Evolutionary conservation across 148 eudicot genomes (phyloP).

Genomic region (Diospyros kaki): DNA sequence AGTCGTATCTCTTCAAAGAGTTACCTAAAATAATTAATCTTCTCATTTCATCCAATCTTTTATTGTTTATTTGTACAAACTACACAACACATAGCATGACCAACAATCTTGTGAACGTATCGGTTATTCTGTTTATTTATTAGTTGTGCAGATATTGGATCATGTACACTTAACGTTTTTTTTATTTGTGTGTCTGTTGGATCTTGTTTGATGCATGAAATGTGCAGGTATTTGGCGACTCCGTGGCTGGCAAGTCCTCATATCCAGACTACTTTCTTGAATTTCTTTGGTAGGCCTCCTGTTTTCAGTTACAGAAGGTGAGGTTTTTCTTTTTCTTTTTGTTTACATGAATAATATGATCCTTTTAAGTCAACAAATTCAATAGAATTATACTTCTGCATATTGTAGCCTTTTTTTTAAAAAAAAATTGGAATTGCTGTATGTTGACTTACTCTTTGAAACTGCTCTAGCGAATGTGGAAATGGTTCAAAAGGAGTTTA

Average conservation of each 20-base stretch:
- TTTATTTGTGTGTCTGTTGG: background rate
- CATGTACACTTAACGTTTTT: background rate
- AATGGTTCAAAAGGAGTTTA: background rate
- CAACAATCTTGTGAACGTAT: background rate
- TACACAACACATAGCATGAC: too few relatives aligned
- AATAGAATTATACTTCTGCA: background rate
- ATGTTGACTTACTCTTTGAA: slow-evolving; percentile 4
- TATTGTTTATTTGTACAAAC: too few relatives aligned
- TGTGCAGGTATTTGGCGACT: slow-evolving; percentile 73
- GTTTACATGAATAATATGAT: background rate
- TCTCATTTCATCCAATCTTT: too few relatives aligned
- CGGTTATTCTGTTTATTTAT: background rate
- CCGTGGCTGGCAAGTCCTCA: slow-evolving; percentile 98
- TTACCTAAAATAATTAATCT: too few relatives aligned
- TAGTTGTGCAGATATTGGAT: background rate
- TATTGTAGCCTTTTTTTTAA: background rate
- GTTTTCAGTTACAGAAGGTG: slow-evolving; percentile 66
- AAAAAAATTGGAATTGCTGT: background rate
- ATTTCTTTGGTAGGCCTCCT: slow-evolving; percentile 79
- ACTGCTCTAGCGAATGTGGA: background rate
- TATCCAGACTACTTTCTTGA: slow-evolving; percentile 72
- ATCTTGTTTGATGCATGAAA: background rate
- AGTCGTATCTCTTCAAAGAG: too few relatives aligned
- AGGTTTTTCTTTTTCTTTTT: background rate
- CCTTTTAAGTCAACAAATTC: background rate